Evolutionary conservation across 805 yeast genomes (phyloP).

Genomic region (Lipomyces lipofer): DNA sequence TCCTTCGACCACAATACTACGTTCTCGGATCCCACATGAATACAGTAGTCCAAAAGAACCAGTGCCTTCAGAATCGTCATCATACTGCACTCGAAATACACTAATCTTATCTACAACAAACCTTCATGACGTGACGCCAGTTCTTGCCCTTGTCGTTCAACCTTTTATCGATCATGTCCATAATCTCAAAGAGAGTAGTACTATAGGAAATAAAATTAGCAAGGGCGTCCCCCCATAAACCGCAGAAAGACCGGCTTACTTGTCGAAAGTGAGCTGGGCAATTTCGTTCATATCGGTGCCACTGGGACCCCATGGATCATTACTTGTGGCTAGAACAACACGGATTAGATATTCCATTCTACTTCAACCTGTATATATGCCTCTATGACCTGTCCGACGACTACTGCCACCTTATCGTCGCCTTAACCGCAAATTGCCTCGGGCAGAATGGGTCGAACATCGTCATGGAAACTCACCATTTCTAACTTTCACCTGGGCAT

Average conservation of each 20-base stretch:
- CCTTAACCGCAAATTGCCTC: no score
- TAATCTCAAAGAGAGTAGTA: conserved; percentile 78
- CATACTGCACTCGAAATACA: not conserved
- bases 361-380: not conserved
- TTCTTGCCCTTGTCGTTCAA: conserved; percentile 94
- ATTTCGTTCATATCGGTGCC: conserved; percentile 80
- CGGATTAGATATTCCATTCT: not conserved
- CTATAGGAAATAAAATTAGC: conserved; percentile 27
- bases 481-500: conserved; percentile 83
- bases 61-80: conserved; percentile 47
- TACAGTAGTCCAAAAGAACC: conserved; percentile 83
- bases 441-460: no score
- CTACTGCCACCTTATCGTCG: no score
- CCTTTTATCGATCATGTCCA: conserved; percentile 92
- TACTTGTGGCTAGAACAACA: conserved; percentile 64
- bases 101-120: conserved; percentile 1
- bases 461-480: conserved; percentile 48
- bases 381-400: no score
- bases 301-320: conserved; percentile 83
- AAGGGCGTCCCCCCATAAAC: not conserved
- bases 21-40: conserved; percentile 81
- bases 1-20: conserved; percentile 91
- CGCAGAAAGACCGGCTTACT: conserved; percentile 35
- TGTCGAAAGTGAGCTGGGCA: conserved; percentile 68
- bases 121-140: conserved; percentile 93